phyloP scores from a whole-genome alignment of 306 rosid genomes.

The Vicia faba region DNA sequence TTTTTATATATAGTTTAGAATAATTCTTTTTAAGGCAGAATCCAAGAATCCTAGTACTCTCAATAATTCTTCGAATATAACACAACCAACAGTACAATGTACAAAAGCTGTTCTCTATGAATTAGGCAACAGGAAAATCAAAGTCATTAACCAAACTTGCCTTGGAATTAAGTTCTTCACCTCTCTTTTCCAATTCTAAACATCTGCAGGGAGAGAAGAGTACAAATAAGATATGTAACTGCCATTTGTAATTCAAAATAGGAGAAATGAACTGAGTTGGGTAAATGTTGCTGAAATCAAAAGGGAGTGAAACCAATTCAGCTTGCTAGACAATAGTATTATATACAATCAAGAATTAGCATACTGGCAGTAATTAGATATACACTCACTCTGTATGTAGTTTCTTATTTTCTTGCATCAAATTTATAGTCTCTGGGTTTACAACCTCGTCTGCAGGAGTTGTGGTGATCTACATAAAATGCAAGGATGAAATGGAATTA shows the following conservation, averaged over 20 bases:
- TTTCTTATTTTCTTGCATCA: slow-evolving; percentile 63
- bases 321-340: slow-evolving; percentile 26
- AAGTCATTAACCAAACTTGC: slow-evolving; percentile 43
- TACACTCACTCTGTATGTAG: slow-evolving; percentile 66
- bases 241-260: slow-evolving; percentile 28
- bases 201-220: slow-evolving; percentile 52
- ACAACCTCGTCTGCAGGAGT: slow-evolving; percentile 37
- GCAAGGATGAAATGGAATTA: slow-evolving; percentile 21
- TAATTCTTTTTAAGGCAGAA: background rate
- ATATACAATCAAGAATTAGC: slow-evolving; percentile 1
- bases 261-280: background rate
- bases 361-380: slow-evolving; percentile 14
- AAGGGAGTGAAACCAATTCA: slow-evolving; percentile 9
- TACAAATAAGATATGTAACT: slow-evolving; percentile 24
- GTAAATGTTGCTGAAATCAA: slow-evolving; percentile 17
- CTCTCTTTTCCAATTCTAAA: slow-evolving; percentile 52
- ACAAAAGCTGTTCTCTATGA: slow-evolving; percentile 2
- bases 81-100: background rate
- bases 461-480: slow-evolving; percentile 42
- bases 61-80: too few species aligned
- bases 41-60: too few species aligned
- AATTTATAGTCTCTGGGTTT: slow-evolving; percentile 48
- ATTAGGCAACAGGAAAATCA: slow-evolving; percentile 24
- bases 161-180: slow-evolving; percentile 62
- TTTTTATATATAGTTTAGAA: background rate